Evolutionary conservation across 192 early-diverging fungal species (phyloP), one percentile per base, ranked within the genome.

Genomic region (Cladochytrium replicatum): DNA sequence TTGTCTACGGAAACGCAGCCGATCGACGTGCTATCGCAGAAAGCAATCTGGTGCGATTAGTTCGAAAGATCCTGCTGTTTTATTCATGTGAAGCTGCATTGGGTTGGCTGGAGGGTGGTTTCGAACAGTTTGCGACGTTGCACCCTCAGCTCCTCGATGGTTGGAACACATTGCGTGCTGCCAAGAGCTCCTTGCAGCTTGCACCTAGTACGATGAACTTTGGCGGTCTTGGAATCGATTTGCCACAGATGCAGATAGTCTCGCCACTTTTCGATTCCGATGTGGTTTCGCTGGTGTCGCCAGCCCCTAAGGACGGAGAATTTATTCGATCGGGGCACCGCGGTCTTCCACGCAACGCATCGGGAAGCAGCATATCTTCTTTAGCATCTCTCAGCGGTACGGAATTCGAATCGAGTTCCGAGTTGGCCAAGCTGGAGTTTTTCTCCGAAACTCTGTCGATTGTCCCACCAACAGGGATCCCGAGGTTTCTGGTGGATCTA

Each of bases 1-100:
- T 81, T 6, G 52, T 91, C 13, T 86, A 84, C 54, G 86, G 86
- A 54, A 69, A 68, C 29, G 66, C 72, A 1, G 57, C 73, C 7
- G 67, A 75, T 6, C 46, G 54, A 0, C 54, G 71, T 8, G 51
- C 70, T 9, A 23, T 44, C 13, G 34, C 57, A 7, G 23, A 25
- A 17, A 45, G n/a, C n/a, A n/a, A n/a, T n/a, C n/a, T n/a, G n/a
- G n/a, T n/a, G n/a, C n/a, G n/a, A n/a, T n/a, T n/a, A n/a, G n/a
- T n/a, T n/a, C n/a, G n/a, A n/a, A n/a, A n/a, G n/a, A n/a, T n/a
- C n/a, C n/a, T n/a, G n/a, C n/a, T n/a, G n/a, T n/a, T n/a, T n/a
- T n/a, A n/a, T n/a, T n/a, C n/a, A n/a, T n/a, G n/a, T n/a, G n/a
- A n/a, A n/a, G n/a, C n/a, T n/a, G n/a, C n/a, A 17, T 40, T 61